Evolutionary conservation across 2,329 filamentous ascomycete genomes (phyloP).

Genomic region (Chrysoporthe austroafricana): DNA sequence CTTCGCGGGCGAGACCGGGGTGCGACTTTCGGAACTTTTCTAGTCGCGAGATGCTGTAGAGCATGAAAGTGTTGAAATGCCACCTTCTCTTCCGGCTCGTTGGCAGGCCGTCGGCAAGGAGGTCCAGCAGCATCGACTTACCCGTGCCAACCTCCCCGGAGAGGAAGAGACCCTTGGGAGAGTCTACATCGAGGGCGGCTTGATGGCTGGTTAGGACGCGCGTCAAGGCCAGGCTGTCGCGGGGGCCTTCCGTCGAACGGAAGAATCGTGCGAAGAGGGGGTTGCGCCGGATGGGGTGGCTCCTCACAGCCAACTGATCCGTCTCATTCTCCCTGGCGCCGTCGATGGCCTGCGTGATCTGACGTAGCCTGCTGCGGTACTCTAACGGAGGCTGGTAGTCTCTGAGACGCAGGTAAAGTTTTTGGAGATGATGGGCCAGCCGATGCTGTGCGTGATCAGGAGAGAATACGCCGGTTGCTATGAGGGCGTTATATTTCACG

Average conservation of each 20-base stretch:
- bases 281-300: conserved; percentile 61
- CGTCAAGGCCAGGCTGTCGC: conserved; percentile 67
- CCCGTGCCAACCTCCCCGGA: conserved; percentile 83
- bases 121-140: conserved; percentile 83
- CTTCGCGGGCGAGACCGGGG: conserved; percentile 30
- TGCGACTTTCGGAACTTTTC: conserved; percentile 62
- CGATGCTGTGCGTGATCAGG: conserved; percentile 75
- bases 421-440: conserved; percentile 75
- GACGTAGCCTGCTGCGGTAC: conserved; percentile 67
- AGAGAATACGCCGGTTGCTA: conserved; percentile 67
- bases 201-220: conserved; percentile 72
- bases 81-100: conserved; percentile 73
- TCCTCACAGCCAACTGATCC: conserved; percentile 50
- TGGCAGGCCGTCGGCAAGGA: conserved; percentile 78
- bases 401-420: conserved; percentile 74
- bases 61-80: conserved; percentile 89
- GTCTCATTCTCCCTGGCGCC: conserved; percentile 38
- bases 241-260: conserved; percentile 54
- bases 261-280: conserved; percentile 65
- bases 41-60: conserved; percentile 73
- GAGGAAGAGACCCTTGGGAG: conserved; percentile 74
- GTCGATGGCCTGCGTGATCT: conserved; percentile 57
- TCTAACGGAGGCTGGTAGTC: conserved; percentile 76
- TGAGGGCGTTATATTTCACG: conserved; percentile 73
- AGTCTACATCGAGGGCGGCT: conserved; percentile 71